These are phyloP conservation scores for Helenozyma baotianmanensis DNA, from an alignment of 805 yeast genomes.

Conservation along the genomic window DNA sequence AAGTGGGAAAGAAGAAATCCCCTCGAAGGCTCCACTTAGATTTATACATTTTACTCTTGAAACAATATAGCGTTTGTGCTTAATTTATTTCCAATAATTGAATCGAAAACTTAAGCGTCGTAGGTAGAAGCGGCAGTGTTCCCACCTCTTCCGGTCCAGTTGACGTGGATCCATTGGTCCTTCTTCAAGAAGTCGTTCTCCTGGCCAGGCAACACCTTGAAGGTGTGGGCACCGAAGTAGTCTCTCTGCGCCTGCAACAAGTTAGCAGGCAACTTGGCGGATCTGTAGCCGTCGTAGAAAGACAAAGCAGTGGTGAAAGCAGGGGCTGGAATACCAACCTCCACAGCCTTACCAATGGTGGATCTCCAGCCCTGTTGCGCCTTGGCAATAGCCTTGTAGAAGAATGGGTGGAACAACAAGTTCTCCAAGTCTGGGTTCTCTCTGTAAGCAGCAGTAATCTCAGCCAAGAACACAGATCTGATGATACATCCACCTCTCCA, in stretches of 20 bases:
- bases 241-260: constrained; percentile 99
- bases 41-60: not conserved
- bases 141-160: constrained; percentile 99
- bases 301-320: constrained; percentile 96
- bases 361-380: constrained; percentile 97
- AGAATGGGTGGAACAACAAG: constrained; percentile 93
- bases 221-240: constrained; percentile 99
- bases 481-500: constrained; percentile 99
- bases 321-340: constrained; percentile 93
- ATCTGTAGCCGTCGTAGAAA: constrained; percentile 98
- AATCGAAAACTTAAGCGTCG: constrained; percentile 57
- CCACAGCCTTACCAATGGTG: constrained; percentile 70
- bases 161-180: constrained; percentile 83
- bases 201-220: constrained; percentile 85
- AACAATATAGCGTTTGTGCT: not conserved
- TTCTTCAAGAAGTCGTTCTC: constrained; percentile 75
- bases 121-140: constrained; percentile 93
- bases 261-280: constrained; percentile 93
- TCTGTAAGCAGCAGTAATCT: constrained; percentile 95
- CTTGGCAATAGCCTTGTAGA: constrained; percentile 82
- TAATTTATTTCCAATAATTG: constrained; percentile 2
- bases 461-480: constrained; percentile 97
- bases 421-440: constrained; percentile 90
- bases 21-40: constrained; percentile 2
- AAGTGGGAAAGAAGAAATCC: constrained; percentile 69